A percentile compares a stretch with the other conserved stretches of the same genome.
These are phyloP conservation scores for Dianthus caryophyllus DNA, from an alignment of 148 eudicot genomes.

Conservation along the genomic window DNA sequence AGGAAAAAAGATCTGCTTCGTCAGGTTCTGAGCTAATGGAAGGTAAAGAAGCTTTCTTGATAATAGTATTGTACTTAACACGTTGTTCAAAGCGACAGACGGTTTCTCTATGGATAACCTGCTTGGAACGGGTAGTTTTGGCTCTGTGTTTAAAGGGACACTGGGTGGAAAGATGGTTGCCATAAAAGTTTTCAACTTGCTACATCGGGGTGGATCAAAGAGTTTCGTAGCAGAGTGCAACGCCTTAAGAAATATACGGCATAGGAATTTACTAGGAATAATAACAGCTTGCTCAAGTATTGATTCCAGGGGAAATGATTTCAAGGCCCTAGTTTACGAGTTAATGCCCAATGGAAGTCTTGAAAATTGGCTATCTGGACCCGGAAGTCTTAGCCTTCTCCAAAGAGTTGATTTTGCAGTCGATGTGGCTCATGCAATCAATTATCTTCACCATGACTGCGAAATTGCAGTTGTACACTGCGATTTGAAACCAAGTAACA, in stretches of 20 bases:
- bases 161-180: slow-evolving; percentile 18
- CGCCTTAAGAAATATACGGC: slow-evolving; percentile 26
- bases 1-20: background rate
- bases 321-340: slow-evolving; percentile 7
- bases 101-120: slow-evolving; percentile 7
- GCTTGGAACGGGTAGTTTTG: slow-evolving; percentile 22
- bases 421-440: too few relatives aligned
- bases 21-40: background rate
- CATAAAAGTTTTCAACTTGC: slow-evolving; percentile 17
- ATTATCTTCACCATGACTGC: too few relatives aligned
- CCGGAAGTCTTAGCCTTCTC: background rate
- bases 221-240: slow-evolving; percentile 21
- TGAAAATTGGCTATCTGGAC: slow-evolving; percentile 19
- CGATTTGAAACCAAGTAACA: too few relatives aligned
- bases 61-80: slow-evolving; percentile 16
- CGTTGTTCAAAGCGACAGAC: slow-evolving; percentile 17
- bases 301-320: slow-evolving; percentile 17
- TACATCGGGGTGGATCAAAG: slow-evolving; percentile 21
- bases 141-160: slow-evolving; percentile 21
- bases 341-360: background rate
- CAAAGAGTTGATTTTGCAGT: too few relatives aligned
- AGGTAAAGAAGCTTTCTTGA: background rate
- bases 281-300: slow-evolving; percentile 28
- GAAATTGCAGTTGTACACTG: too few relatives aligned
- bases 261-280: slow-evolving; percentile 21